Evolutionary conservation across 108 stramenopile species (phyloP).

Genomic region (Epithemia pelagica): DNA sequence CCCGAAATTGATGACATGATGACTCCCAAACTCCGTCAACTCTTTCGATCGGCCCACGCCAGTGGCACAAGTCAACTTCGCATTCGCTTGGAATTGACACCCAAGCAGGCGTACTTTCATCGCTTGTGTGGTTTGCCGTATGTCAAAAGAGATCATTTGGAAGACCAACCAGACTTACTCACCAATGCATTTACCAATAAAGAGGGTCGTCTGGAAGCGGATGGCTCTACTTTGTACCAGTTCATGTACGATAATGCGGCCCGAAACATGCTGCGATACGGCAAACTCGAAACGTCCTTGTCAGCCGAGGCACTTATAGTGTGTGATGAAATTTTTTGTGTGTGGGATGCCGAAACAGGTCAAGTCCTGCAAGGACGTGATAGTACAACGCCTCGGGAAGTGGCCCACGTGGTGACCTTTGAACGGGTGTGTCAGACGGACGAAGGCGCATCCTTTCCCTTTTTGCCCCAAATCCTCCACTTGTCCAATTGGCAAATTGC

Average conservation of each 20-base stretch:
- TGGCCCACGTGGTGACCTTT: slow-evolving; percentile 45
- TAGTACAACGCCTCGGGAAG: slow-evolving; percentile 31
- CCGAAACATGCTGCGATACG: not conserved
- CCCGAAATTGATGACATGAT: slow-evolving; percentile 12
- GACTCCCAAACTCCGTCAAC: not conserved
- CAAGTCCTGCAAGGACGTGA: slow-evolving; percentile 38
- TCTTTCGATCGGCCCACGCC: slow-evolving; percentile 19
- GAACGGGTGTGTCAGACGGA: slow-evolving; percentile 19
- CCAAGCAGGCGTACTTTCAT: slow-evolving; percentile 3
- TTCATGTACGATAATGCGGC: not conserved
- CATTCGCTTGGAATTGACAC: slow-evolving; percentile 7
- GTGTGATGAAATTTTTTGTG: slow-evolving; percentile 49
- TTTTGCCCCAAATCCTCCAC: slow-evolving; percentile 1
- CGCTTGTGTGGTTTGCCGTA: slow-evolving; percentile 15
- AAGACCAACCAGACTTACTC: slow-evolving; percentile 6
- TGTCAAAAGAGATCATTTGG: slow-evolving; percentile 1
- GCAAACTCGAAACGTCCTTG: not conserved
- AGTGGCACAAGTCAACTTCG: slow-evolving; percentile 16
- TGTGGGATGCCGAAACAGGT: slow-evolving; percentile 38
- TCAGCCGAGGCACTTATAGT: slow-evolving; percentile 35
- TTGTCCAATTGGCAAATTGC: slow-evolving; percentile 50
- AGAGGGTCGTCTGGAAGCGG: not conserved
- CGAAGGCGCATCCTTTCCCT: slow-evolving; percentile 3
- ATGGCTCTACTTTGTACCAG: not conserved
- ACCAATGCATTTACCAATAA: not conserved